phyloP scores from a whole-genome alignment of 768 basidiomycete species.

The Agaricus sinodeliciosus region DNA sequence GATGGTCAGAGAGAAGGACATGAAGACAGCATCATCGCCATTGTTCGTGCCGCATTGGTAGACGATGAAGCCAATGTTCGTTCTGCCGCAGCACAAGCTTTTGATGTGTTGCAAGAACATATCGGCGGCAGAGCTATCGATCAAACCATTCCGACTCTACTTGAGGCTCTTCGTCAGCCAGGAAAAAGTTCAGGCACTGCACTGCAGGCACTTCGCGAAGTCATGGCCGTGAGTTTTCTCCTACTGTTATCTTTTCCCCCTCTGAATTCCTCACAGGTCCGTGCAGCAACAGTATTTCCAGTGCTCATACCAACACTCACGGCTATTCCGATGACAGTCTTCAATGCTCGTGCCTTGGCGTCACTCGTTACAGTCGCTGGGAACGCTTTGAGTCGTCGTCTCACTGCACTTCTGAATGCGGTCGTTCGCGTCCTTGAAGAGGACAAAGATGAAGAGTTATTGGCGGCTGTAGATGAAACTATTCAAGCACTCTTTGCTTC shows the following conservation, averaged over 20 bases:
- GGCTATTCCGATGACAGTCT: slow-evolving; percentile 84
- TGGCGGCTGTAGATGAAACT: slow-evolving; percentile 67
- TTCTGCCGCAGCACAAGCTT: slow-evolving; percentile 77
- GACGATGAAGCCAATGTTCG: slow-evolving; percentile 85
- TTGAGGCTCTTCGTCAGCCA: slow-evolving; percentile 90
- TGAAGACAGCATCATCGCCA: slow-evolving; percentile 81
- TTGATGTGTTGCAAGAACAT: slow-evolving; percentile 90
- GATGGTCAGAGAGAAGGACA: slow-evolving; percentile 82
- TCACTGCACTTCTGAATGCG: slow-evolving; percentile 72
- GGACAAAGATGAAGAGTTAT: slow-evolving; percentile 63
- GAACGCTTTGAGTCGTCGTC: slow-evolving; percentile 75
- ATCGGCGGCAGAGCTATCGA: slow-evolving; percentile 91
- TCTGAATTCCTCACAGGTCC: slow-evolving; percentile 49
- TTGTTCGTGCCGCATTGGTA: slow-evolving; percentile 80
- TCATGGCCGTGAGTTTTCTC: slow-evolving; percentile 70
- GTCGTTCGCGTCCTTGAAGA: slow-evolving; percentile 74
- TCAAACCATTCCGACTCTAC: slow-evolving; percentile 89
- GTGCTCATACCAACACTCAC: slow-evolving; percentile 92
- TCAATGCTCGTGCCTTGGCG: slow-evolving; percentile 89
- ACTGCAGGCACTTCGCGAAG: slow-evolving; percentile 85
- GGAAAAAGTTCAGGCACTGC: slow-evolving; percentile 95
- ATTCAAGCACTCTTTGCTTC: slow-evolving; percentile 69
- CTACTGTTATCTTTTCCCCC: slow-evolving; percentile 4
- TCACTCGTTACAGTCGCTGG: slow-evolving; percentile 94
- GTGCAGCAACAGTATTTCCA: slow-evolving; percentile 93